These are phyloP conservation scores for Fomitopsis serialis DNA, from an alignment of 768 basidiomycete species.

Conservation along the genomic window DNA sequence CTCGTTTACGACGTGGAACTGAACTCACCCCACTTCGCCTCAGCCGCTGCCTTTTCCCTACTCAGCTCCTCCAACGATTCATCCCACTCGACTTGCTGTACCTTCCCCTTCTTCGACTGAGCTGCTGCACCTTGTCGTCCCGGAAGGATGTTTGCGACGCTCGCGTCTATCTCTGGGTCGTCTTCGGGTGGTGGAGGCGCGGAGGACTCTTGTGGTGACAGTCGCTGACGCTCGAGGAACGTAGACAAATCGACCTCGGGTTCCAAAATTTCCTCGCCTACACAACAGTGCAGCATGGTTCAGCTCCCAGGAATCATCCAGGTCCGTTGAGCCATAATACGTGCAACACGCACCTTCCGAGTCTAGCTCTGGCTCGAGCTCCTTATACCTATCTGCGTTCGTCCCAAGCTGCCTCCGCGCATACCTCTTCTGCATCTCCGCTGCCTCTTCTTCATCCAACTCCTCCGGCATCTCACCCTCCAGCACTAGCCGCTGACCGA, in stretches of 20 bases:
- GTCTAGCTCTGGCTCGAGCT: conserved; percentile 63
- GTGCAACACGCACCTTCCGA: conserved; percentile 69
- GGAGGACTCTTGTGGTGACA: conserved; percentile 30
- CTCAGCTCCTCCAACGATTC: conserved; percentile 56
- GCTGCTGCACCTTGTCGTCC: neutral
- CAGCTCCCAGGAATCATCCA: too few species aligned
- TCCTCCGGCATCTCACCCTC: conserved; percentile 47
- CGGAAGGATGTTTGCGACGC: conserved; percentile 44
- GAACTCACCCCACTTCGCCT: conserved; percentile 64
- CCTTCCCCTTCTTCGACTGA: conserved; percentile 54
- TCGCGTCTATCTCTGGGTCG: conserved; percentile 53
- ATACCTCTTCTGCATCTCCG: conserved; percentile 46
- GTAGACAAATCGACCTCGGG: conserved; percentile 68
- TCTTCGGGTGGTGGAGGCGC: conserved; percentile 17
- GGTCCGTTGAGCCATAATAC: too few species aligned
- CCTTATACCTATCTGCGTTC: conserved; percentile 71
- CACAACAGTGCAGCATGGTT: too few species aligned
- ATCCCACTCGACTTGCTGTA: conserved; percentile 66
- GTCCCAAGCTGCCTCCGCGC: conserved; percentile 54
- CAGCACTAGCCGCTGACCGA: conserved; percentile 51
- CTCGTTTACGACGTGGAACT: neutral
- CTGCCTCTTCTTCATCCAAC: conserved; percentile 40
- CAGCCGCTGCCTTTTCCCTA: conserved; percentile 67
- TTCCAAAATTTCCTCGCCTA: conserved; percentile 62
- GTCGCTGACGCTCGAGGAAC: conserved; percentile 60